Percentiles rank a stretch among this genome's conserved stretches.
phyloP scores from a whole-genome alignment of 106 monocot genomes.

The Dioscorea dumetorum region DNA sequence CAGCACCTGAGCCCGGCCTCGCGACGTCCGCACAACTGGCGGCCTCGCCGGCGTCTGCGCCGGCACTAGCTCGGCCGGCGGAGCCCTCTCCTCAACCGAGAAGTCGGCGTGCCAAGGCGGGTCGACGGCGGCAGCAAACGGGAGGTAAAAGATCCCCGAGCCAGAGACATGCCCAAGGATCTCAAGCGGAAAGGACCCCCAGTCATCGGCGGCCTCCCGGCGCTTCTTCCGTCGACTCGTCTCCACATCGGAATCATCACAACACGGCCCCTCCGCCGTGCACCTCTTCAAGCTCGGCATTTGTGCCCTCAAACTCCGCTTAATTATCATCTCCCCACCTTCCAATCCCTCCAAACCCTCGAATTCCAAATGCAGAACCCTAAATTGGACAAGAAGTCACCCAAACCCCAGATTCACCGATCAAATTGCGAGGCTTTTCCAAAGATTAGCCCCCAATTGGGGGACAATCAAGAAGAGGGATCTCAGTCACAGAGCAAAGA shows the following conservation, averaged over 20 bases:
- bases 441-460: no score
- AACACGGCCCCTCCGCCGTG: constrained; percentile 10
- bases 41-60: constrained; percentile 9
- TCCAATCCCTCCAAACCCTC: no score
- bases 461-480: no score
- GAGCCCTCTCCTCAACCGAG: constrained; percentile 7
- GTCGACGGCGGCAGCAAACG: constrained; percentile 4
- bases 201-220: constrained; percentile 1
- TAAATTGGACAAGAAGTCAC: no score
- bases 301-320: constrained; percentile 33
- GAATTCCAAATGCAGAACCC: no score
- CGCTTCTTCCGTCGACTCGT: constrained; percentile 21
- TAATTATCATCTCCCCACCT: constrained; percentile 32
- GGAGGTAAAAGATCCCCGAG: neutral
- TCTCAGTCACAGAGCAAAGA: no score
- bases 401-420: no score
- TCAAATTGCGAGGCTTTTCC: no score
- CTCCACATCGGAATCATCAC: constrained; percentile 5
- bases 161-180: constrained; percentile 21
- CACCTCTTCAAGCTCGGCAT: constrained; percentile 48
- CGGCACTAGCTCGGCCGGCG: neutral
- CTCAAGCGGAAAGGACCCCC: constrained; percentile 27
- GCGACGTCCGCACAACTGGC: constrained; percentile 40
- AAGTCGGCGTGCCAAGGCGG: constrained; percentile 13
- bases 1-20: constrained; percentile 33